Base-by-base conservation (phyloP, 1,284 basidiomycete species). In the Cutaneotrichosporon dermatis region DNA sequence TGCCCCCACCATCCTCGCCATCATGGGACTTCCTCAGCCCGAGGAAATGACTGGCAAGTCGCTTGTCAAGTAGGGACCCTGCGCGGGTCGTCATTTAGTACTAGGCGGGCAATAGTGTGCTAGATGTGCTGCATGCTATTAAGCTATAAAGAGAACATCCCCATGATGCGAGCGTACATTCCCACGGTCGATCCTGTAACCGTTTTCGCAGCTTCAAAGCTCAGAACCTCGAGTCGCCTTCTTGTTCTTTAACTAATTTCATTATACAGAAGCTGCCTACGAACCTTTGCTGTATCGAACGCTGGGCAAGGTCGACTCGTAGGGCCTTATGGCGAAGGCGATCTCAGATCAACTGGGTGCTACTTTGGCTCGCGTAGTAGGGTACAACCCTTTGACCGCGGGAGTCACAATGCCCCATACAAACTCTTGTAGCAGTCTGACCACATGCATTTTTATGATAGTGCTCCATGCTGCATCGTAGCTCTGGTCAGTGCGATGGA, bases 1-100 rank as follows among this genome's bases (percentile, higher is more conserved):
- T 61, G 90, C 90, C 4, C 91, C 90, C 39, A 93, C 92, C 4
- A 80, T 92, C 46, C 80, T 93, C 64, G 88, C 84, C 62, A 76
- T 93, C 50, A 79, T 93, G 83, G 87, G 78, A 59, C 67, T 78
- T 43, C 62, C 68, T 13, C 68, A 76, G 60, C 73, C 73, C 6
- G 67, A 74, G 40, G 62, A 64, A 36, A 64, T 64, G 62, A 59
- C 59, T 12, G 62, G 62, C 57, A 49, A 59, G 46, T 64, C 62
- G n/a, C 59, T 61, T 34, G 54, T 39, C 16, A 59, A 59, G 46
- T 55, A 61, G 51, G 12, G 12, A 40, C 39, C 9, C 39, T 40
- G 39, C 39, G 8, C 12, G 9, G 12, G 39, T 8, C 39, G 39
- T 40, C 39, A 40, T 40, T 40, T 40, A 9, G 39, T 40, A 8